Base-by-base conservation (phyloP, 495 filamentous ascomycete genomes). In the Margaritispora aquatica region DNA sequence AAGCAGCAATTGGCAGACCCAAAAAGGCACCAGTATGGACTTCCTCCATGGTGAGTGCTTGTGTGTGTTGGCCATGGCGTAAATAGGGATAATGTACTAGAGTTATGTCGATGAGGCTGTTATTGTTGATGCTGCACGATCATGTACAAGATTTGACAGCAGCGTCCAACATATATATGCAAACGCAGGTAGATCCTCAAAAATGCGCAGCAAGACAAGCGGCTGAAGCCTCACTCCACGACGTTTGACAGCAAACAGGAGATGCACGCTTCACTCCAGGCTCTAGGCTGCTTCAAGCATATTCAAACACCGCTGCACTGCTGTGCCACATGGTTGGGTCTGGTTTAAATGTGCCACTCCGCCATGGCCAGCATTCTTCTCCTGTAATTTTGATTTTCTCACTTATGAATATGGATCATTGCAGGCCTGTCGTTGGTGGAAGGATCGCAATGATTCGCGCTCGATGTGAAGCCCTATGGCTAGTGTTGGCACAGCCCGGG, bases 21-120 rank as follows among this genome's bases (percentile, higher is more conserved):
- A 73, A 58, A 70, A 68, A n/a, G 72, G 72, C 19, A 73, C 63
- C 10, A 74, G 62, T n/a, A 71, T 60, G 10, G 55, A 13, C 36
- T 71, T 73, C 9, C 66, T 57, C 72, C 72, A 73, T 49, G 66
- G 68, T 10, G 66, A 59, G 13, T 63, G 52, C 17, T 24, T 52
- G 29, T 59, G 47, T 13, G 51, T 26, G 27, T 22, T 24, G 15
- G 27, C 31, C 52, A 54, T 54, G 11, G 27, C 41, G 27, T 15
- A 8, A 21, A 15, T 26, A 19, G 19, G 27, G 46, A 23, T 34
- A 13, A 34, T 5, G 13, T 5, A n/a, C n/a, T 5, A 34, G 29
- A 34, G 13, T 34, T 34, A 13, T 34, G 29, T 34, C 5, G 29
- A 34, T 13, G 29, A 13, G 13, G 5, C 5, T 34, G 29, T 13